A percentile compares a stretch with the other conserved stretches of the same genome.
phyloP scores from a whole-genome alignment of 164 flowering plant genomes.

The Magnolia kwangsiensis region DNA sequence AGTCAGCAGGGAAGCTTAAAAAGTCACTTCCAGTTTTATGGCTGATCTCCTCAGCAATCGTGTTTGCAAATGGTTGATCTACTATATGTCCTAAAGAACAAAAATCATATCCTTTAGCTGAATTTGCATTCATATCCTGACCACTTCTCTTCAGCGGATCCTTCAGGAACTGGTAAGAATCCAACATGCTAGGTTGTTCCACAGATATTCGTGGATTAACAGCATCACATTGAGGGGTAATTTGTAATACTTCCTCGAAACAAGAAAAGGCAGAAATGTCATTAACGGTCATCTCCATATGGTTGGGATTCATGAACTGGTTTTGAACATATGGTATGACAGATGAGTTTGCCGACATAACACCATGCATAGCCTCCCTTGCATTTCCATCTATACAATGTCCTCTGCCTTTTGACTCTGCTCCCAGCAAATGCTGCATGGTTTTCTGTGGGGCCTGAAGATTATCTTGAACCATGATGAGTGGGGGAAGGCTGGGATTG shows the following conservation, averaged over 20 bases:
- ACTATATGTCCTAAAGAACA: conserved; percentile 13
- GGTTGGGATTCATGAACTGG: conserved; percentile 12
- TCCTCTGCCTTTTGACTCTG: background rate
- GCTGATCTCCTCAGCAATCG: conserved; percentile 15
- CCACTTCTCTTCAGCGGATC: background rate
- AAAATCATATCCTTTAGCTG: conserved; percentile 11
- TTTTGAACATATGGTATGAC: conserved; percentile 13
- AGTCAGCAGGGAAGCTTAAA: conserved; percentile 37
- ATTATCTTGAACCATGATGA: conserved; percentile 17
- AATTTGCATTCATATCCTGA: background rate
- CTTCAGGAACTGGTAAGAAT: background rate
- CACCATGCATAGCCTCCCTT: conserved; percentile 12
- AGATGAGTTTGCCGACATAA: conserved; percentile 5
- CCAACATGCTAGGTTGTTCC: conserved; percentile 7
- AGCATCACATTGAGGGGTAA: conserved; percentile 8
- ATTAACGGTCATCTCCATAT: conserved; percentile 20
- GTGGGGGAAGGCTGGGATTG: conserved; percentile 14
- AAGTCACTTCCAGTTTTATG: conserved; percentile 7
- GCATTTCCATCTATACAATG: background rate
- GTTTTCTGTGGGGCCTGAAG: conserved; percentile 18
- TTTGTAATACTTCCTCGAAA: conserved; percentile 26
- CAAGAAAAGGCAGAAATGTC: conserved; percentile 15
- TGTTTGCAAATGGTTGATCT: conserved; percentile 14
- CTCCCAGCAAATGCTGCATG: conserved; percentile 4
- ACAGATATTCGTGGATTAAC: conserved; percentile 10